Percentiles rank a stretch among this genome's conserved stretches.
Evolutionary conservation across 1,284 basidiomycete genomes (phyloP).

Genomic region (Ganoderma multipileum): DNA sequence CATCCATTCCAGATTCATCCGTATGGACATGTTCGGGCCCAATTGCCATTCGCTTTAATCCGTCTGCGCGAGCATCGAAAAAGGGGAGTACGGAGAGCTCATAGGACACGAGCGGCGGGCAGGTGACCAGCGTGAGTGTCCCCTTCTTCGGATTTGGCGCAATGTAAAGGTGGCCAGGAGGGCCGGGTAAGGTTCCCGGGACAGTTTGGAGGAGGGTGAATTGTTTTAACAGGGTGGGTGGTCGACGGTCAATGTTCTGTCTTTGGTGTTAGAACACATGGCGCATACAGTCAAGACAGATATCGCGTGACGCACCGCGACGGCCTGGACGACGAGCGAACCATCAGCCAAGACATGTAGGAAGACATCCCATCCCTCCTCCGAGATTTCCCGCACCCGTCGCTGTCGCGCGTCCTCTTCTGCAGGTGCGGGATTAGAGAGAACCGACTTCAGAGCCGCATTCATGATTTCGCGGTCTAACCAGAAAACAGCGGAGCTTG

Average conservation of each 20-base stretch:
- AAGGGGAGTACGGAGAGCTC: constrained; percentile 61
- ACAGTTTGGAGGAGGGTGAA: constrained; percentile 73
- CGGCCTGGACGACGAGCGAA: constrained; percentile 72
- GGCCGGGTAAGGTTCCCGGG: constrained; percentile 50
- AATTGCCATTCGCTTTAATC: constrained; percentile 47
- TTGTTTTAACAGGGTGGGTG: constrained; percentile 84
- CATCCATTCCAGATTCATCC: constrained; percentile 50
- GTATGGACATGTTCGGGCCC: constrained; percentile 44
- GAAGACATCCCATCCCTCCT: constrained; percentile 83
- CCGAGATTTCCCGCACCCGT: constrained; percentile 63
- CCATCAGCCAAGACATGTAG: constrained; percentile 77
- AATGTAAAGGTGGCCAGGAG: constrained; percentile 54
- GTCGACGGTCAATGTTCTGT: constrained; percentile 88
- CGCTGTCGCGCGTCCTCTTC: constrained; percentile 52
- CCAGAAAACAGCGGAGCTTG: constrained; percentile 65
- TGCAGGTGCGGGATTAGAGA: constrained; percentile 41
- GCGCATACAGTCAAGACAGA: neutral
- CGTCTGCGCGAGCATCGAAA: constrained; percentile 63
- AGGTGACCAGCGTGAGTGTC: constrained; percentile 62
- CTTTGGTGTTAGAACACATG: neutral
- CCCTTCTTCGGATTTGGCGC: constrained; percentile 53
- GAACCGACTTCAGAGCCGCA: constrained; percentile 51
- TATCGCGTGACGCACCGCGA: constrained; percentile 62
- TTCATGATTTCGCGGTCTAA: constrained; percentile 65
- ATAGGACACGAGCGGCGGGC: constrained; percentile 65